These are phyloP conservation scores for Cercospora zeina DNA, from an alignment of 2,329 filamentous ascomycete genomes.

Conservation along the genomic window DNA sequence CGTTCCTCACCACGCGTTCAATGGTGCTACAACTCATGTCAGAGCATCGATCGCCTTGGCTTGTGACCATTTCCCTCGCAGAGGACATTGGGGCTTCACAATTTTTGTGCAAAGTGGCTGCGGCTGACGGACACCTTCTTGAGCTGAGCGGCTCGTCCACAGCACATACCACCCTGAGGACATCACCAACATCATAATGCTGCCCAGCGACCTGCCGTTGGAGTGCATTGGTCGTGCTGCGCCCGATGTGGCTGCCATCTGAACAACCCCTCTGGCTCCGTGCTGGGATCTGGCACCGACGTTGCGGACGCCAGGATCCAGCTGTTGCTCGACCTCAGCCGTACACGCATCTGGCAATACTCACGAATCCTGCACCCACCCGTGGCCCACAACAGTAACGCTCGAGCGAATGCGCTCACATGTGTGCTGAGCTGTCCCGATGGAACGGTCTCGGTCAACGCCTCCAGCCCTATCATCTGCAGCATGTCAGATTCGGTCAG, in stretches of 20 bases:
- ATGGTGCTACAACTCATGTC: neutral
- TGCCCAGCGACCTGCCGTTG: neutral
- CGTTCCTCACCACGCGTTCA: neutral
- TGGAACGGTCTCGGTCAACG: slow-evolving; percentile 3
- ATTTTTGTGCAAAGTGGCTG: neutral
- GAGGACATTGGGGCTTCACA: neutral
- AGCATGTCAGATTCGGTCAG: neutral
- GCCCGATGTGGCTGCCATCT: neutral
- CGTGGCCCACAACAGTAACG: slow-evolving; percentile 1
- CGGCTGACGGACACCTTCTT: neutral
- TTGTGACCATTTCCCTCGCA: neutral
- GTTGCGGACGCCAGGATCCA: neutral
- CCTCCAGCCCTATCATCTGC: slow-evolving; percentile 1
- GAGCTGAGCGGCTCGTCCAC: neutral
- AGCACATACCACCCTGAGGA: neutral
- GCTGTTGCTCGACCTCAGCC: slow-evolving; percentile 12
- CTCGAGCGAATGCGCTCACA: neutral
- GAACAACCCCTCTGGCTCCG: neutral
- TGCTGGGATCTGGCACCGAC: neutral
- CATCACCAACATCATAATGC: neutral
- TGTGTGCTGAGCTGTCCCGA: neutral
- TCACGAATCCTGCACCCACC: neutral
- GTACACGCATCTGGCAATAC: slow-evolving; percentile 5
- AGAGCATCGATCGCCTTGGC: neutral
- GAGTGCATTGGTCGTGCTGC: neutral